Evolutionary conservation across 192 early-diverging fungal genomes (phyloP).

Genomic region (Coemansia sp.): DNA sequence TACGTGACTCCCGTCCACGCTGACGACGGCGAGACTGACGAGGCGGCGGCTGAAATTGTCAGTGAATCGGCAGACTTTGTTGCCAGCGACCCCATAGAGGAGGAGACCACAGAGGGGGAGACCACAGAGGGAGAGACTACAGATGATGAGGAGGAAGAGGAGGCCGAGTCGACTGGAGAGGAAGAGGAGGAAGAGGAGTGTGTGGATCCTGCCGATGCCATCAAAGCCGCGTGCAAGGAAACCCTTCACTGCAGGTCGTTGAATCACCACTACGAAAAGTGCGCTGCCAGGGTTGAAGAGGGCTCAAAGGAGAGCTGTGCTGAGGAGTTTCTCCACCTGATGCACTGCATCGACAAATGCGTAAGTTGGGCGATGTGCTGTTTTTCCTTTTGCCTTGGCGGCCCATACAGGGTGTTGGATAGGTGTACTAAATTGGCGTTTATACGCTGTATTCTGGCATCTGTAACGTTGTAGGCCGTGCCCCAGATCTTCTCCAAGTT

Average conservation of each 20-base stretch:
- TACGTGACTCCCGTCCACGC: constrained; percentile 67
- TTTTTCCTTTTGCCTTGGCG: not conserved
- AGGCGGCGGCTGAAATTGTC: constrained; percentile 1
- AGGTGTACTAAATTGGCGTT: not conserved
- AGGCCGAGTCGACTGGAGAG: constrained; percentile 27
- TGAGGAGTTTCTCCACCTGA: constrained; percentile 78
- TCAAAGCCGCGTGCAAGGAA: constrained; percentile 55
- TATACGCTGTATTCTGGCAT: not conserved
- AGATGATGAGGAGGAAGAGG: constrained; percentile 14
- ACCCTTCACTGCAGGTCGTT: constrained; percentile 62
- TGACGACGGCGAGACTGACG: constrained; percentile 48
- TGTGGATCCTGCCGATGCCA: constrained; percentile 39
- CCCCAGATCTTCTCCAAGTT: constrained; percentile 61
- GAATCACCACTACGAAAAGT: constrained; percentile 75
- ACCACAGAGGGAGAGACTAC: constrained; percentile 12
- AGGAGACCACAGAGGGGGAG: constrained; percentile 21
- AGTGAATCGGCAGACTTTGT: constrained; percentile 10
- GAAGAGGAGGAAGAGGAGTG: constrained; percentile 32
- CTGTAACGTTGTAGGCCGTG: constrained; percentile 48
- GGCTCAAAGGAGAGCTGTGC: constrained; percentile 72
- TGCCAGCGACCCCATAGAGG: constrained; percentile 45
- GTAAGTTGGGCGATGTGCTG: constrained; percentile 58
- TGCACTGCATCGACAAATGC: constrained; percentile 78
- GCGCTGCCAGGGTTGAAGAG: constrained; percentile 69
- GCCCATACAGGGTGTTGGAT: not conserved